phyloP scores from a whole-genome alignment of 2,329 filamentous ascomycete genomes.

The Cladosporium sp. region DNA sequence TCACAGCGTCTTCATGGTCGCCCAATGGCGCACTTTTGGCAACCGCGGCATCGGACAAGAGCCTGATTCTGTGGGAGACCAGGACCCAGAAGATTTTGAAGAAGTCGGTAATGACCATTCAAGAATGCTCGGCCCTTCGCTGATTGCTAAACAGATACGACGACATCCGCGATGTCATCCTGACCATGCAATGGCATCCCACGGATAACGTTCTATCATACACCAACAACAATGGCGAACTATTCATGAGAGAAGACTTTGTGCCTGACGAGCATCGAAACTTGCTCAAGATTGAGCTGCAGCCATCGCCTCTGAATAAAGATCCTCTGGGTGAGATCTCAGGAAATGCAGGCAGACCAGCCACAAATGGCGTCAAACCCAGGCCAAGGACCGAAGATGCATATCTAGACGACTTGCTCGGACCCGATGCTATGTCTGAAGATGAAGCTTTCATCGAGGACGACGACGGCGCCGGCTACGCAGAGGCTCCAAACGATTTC shows the following conservation, averaged over 20 bases:
- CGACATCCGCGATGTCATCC: slow-evolving; percentile 67
- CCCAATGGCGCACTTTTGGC: slow-evolving; percentile 87
- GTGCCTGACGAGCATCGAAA: slow-evolving; percentile 48
- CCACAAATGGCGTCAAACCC: slow-evolving; percentile 50
- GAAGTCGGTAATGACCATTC: slow-evolving; percentile 36
- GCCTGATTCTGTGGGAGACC: slow-evolving; percentile 80
- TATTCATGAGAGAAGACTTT: slow-evolving; percentile 79
- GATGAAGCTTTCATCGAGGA: slow-evolving; percentile 82
- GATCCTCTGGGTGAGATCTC: slow-evolving; percentile 69
- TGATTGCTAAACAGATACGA: slow-evolving; percentile 48
- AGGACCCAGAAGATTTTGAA: slow-evolving; percentile 79
- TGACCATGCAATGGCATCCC: slow-evolving; percentile 87
- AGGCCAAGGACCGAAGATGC: slow-evolving; percentile 45
- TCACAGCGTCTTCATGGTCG: slow-evolving; percentile 88
- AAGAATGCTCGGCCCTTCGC: background rate
- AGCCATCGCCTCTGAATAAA: slow-evolving; percentile 81
- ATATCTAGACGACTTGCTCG: slow-evolving; percentile 78
- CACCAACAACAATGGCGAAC: slow-evolving; percentile 85
- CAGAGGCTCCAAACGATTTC: slow-evolving; percentile 57
- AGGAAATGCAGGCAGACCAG: slow-evolving; percentile 57
- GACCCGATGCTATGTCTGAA: slow-evolving; percentile 54
- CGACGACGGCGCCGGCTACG: slow-evolving; percentile 90
- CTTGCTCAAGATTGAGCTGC: slow-evolving; percentile 51
- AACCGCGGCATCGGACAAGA: slow-evolving; percentile 54
- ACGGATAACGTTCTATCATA: slow-evolving; percentile 84